phyloP scores from a whole-genome alignment of 2,329 filamentous ascomycete genomes.

The Fusarium dlaminii region DNA sequence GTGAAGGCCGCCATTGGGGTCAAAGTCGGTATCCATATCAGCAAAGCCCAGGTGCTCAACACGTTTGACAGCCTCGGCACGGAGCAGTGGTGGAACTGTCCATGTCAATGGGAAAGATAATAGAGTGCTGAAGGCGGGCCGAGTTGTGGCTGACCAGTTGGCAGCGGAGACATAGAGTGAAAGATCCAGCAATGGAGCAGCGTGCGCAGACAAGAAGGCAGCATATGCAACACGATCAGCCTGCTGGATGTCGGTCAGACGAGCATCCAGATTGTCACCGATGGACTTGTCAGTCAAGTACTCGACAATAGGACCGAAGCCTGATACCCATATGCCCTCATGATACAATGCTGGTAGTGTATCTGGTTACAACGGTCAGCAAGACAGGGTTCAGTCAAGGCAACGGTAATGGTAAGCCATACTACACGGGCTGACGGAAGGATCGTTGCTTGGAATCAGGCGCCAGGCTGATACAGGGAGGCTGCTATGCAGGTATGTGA shows the following conservation, averaged over 20 bases:
- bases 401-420: conserved; percentile 49
- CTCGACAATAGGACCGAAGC: conserved; percentile 68
- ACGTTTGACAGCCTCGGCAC: conserved; percentile 73
- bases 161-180: conserved; percentile 89
- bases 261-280: conserved; percentile 51
- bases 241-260: conserved; percentile 50
- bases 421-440: conserved; percentile 76
- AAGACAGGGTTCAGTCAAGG: conserved; percentile 22
- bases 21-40: conserved; percentile 70
- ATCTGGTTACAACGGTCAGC: conserved; percentile 52
- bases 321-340: conserved; percentile 63
- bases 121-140: conserved; percentile 81
- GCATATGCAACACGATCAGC: conserved; percentile 64
- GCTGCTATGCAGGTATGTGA: conserved; percentile 77
- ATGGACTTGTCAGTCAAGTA: conserved; percentile 59
- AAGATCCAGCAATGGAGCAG: conserved; percentile 82
- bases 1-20: conserved; percentile 50
- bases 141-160: conserved; percentile 82
- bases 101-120: conserved; percentile 90
- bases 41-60: conserved; percentile 77
- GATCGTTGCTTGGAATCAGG: conserved; percentile 78
- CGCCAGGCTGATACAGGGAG: conserved; percentile 71
- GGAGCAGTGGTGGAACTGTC: conserved; percentile 79
- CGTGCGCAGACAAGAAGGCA: conserved; percentile 78
- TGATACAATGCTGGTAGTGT: conserved; percentile 65